Base-by-base conservation (phyloP, 768 basidiomycete genomes). In the Obba rivulosa region DNA sequence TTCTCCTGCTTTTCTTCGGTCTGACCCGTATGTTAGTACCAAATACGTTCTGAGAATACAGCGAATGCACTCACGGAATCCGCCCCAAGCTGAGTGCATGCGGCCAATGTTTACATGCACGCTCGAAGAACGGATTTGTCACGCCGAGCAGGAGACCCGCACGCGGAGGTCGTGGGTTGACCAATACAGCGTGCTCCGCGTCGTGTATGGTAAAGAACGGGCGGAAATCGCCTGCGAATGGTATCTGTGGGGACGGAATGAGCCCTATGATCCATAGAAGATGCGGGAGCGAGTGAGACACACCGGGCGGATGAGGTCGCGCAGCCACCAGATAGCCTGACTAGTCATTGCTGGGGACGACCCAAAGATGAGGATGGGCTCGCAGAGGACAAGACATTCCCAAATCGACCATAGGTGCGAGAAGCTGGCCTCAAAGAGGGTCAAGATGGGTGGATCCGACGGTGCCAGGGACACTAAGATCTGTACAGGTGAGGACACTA, bases 171-270 rank as follows among this genome's bases (percentile, higher is more conserved):
- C 87, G 79, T 52, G 83, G 83, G 62, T 91, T 92, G 37, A 96
- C 83, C 11, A 99, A 65, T 2, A 75, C 59, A 3, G 75, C 57
- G 53, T 86, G 82, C 51, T 96, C 93, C n/a, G 77, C 77, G 59
- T 97, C 95, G 62, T 97, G 95, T 57, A 99, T 92, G 14, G 95
- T 96, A 55, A 97, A 88, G 65, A 95, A 99, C 0, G 95, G 95
- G 8, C 95, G 78, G 57, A 91, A 80, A 60, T 99, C 94, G 1
- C 80, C 81, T 0, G 85, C 79, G 8, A 90, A 72, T 3, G 92
- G 91, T 24, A 95, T 83, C 91, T 92, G 50, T n/a, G n/a, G n/a
- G n/a, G n/a, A n/a, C 37, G 25, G 25, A 9, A 51, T 10, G 42
- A 21, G 38, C 13, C 5, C 28, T 13, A 37, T 41, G 35, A 44